phyloP scores from a whole-genome alignment of 768 basidiomycete species.

The Plicaturopsis crispa region DNA sequence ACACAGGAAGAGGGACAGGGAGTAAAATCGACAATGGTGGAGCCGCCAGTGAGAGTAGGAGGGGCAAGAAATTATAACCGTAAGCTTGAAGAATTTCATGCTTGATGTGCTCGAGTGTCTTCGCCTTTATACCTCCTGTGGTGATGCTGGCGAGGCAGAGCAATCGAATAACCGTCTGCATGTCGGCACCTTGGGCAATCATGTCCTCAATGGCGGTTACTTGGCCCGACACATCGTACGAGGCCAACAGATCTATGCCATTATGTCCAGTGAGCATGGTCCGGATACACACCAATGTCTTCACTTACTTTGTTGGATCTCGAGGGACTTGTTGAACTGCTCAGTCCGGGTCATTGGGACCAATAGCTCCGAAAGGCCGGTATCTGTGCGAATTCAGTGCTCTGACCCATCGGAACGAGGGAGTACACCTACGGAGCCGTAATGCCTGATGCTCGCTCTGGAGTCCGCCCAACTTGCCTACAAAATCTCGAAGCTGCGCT shows the following conservation, averaged over 20 bases:
- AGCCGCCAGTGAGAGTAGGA: conserved; percentile 56
- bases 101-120: conserved; percentile 81
- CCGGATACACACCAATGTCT: not conserved
- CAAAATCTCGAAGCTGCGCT: conserved; percentile 88
- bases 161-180: conserved; percentile 71
- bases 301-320: conserved; percentile 88
- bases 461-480: conserved; percentile 88
- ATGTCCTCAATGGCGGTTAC: conserved; percentile 86
- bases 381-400: conserved; percentile 47
- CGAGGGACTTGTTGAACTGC: conserved; percentile 84
- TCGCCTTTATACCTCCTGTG: conserved; percentile 79
- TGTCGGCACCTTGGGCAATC: conserved; percentile 78
- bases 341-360: conserved; percentile 80
- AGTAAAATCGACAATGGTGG: conserved; percentile 63
- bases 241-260: conserved; percentile 80
- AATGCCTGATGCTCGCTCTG: conserved; percentile 89
- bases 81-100: conserved; percentile 89
- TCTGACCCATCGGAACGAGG: conserved; percentile 2
- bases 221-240: conserved; percentile 78
- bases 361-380: conserved; percentile 87
- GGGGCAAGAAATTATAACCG: conserved; percentile 64
- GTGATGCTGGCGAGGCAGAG: conserved; percentile 84
- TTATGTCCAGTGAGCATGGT: conserved; percentile 3
- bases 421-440: conserved; percentile 66
- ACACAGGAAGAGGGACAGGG: conserved; percentile 58